These are phyloP conservation scores for Kalmusia sp. DNA, from an alignment of 2,329 filamentous ascomycete species.

Conservation along the genomic window DNA sequence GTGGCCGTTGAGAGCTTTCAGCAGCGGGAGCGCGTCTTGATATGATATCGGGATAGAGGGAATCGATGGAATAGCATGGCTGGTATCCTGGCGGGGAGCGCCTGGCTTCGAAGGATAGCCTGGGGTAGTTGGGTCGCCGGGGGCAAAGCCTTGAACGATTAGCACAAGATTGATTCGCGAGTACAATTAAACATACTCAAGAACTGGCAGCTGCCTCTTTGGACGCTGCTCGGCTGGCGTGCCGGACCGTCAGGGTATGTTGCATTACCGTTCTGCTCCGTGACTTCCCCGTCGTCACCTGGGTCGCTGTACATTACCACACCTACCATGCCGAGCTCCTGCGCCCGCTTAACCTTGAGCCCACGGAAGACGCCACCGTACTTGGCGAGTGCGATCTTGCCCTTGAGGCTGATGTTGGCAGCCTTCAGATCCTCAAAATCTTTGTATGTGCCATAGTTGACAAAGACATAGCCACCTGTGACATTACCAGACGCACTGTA, in stretches of 20 bases:
- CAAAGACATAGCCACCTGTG: conserved; percentile 84
- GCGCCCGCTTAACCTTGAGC: conserved; percentile 89
- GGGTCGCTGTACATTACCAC: conserved; percentile 86
- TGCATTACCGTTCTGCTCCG: conserved; percentile 79
- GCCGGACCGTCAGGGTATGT: conserved; percentile 87
- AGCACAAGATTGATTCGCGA: conserved; percentile 8
- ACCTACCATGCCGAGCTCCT: conserved; percentile 90
- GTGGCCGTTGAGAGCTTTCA: conserved; percentile 89
- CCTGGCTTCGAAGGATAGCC: conserved; percentile 93
- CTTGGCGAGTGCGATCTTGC: conserved; percentile 85
- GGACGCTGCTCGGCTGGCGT: conserved; percentile 85
- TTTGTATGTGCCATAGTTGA: conserved; percentile 86
- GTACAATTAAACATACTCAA: conserved; percentile 46
- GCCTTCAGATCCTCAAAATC: conserved; percentile 84
- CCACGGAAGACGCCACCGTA: conserved; percentile 90
- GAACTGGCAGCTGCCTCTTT: conserved; percentile 81
- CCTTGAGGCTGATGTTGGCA: conserved; percentile 76
- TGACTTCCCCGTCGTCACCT: conserved; percentile 83
- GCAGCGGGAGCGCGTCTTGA: conserved; percentile 80
- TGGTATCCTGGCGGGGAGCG: conserved; percentile 74
- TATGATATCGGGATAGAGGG: conserved; percentile 94
- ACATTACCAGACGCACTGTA: conserved; percentile 94
- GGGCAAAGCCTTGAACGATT: conserved; percentile 58
- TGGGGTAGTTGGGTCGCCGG: conserved; percentile 85
- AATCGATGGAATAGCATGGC: conserved; percentile 78